phyloP scores from a whole-genome alignment of 2,329 filamentous ascomycete species.

The Colletotrichum aenigma region DNA sequence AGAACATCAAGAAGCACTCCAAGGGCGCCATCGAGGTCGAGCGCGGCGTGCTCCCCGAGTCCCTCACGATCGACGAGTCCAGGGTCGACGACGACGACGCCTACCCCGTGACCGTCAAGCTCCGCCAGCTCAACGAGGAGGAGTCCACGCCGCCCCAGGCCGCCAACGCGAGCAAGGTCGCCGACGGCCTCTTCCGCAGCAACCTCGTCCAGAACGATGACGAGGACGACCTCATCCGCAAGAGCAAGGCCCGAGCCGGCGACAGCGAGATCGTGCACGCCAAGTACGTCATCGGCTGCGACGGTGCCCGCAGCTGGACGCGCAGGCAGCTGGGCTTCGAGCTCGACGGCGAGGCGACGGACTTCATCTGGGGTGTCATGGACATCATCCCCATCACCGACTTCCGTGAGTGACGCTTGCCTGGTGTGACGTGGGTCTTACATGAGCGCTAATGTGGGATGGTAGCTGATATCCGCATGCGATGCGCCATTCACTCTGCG shows the following conservation, averaged over 20 bases:
- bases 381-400: constrained; percentile 43
- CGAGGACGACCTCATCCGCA: constrained; percentile 39
- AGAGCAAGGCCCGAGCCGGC: constrained; percentile 31
- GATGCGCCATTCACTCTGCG: constrained; percentile 62
- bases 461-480: constrained; percentile 56
- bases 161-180: constrained; percentile 39
- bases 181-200: constrained; percentile 63
- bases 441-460: background rate
- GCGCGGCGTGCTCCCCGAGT: constrained; percentile 61
- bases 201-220: constrained; percentile 63
- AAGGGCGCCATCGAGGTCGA: constrained; percentile 58
- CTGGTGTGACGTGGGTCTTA: background rate
- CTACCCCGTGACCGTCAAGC: constrained; percentile 65
- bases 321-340: constrained; percentile 60
- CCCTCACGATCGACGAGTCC: constrained; percentile 57
- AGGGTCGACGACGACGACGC: constrained; percentile 51
- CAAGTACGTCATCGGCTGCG: constrained; percentile 71
- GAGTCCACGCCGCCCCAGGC: constrained; percentile 52
- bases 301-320: constrained; percentile 72
- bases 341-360: constrained; percentile 58
- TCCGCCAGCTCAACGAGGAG: constrained; percentile 62
- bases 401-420: constrained; percentile 41
- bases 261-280: constrained; percentile 50
- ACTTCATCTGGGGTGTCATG: constrained; percentile 52
- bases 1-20: constrained; percentile 60